phyloP scores from a whole-genome alignment of 2,329 filamentous ascomycete species.

The Rutstroemia sydowiana region DNA sequence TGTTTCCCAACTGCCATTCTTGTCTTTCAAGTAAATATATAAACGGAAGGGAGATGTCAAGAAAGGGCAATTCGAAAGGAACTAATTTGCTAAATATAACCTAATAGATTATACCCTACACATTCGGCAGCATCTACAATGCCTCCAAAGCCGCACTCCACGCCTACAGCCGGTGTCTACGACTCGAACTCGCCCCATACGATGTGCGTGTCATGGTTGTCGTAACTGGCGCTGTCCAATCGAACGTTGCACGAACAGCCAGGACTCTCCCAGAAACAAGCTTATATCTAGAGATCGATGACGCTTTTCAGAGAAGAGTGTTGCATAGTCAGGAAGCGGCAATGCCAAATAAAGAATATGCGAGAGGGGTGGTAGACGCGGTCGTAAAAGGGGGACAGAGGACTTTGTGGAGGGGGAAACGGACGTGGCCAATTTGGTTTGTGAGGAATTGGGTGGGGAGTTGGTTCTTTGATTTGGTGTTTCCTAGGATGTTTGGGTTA shows the following conservation, averaged over 20 bases:
- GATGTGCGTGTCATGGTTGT: slow-evolving; percentile 24
- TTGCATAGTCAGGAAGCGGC: slow-evolving; percentile 22
- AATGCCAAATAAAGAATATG: slow-evolving; percentile 21
- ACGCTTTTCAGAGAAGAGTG: slow-evolving; percentile 16
- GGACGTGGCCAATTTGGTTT: slow-evolving; percentile 17
- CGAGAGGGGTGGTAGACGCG: slow-evolving; percentile 21
- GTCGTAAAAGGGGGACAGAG: slow-evolving; percentile 16
- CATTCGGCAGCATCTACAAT: slow-evolving; percentile 84
- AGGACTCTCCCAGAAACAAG: slow-evolving; percentile 13
- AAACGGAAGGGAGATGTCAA: no score
- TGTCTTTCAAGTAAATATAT: no score
- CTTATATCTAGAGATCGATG: slow-evolving; percentile 21
- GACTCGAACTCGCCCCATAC: slow-evolving; percentile 26
- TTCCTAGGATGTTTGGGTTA: slow-evolving; percentile 25
- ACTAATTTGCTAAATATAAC: neutral
- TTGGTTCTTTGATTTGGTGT: slow-evolving; percentile 22
- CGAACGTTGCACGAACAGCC: slow-evolving; percentile 16
- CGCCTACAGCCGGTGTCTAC: slow-evolving; percentile 18
- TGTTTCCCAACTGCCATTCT: no score
- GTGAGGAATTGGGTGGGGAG: slow-evolving; percentile 16
- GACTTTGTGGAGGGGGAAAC: slow-evolving; percentile 22
- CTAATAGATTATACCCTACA: slow-evolving; percentile 68
- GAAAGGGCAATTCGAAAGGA: neutral
- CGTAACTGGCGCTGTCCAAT: slow-evolving; percentile 22
- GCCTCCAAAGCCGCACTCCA: slow-evolving; percentile 71